Percentiles rank a stretch among this genome's conserved stretches.
Conservation (phyloP, 202 grass and related monocot species). For the Zizania palustris region DNA sequence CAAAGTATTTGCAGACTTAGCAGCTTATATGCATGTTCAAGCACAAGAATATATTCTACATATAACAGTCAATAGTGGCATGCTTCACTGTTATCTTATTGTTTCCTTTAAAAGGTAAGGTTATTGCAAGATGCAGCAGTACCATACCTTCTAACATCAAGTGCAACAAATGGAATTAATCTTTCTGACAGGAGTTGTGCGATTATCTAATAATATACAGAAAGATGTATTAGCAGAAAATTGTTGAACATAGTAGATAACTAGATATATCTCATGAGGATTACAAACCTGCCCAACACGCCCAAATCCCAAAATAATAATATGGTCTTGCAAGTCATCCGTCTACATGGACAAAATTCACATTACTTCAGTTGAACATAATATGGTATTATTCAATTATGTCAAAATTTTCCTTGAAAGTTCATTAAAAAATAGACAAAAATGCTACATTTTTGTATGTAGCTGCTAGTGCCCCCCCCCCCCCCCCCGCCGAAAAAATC, state of each 20-base stretch:
- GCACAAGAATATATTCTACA: slow-evolving; percentile 6
- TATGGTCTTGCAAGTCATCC: slow-evolving; percentile 98
- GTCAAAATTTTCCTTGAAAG: not conserved
- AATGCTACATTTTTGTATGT: not conserved
- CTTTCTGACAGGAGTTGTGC: slow-evolving; percentile 96
- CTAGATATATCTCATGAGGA: slow-evolving; percentile 31
- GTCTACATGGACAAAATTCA: slow-evolving; percentile 53
- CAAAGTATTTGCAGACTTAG: slow-evolving; percentile 18
- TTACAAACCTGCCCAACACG: slow-evolving; percentile 92
- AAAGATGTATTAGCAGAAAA: slow-evolving; percentile 28
- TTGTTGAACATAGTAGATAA: slow-evolving; percentile 15
- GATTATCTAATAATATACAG: slow-evolving; percentile 66
- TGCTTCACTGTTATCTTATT: slow-evolving; percentile 6
- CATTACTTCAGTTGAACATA: not conserved
- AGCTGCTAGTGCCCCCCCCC: not conserved
- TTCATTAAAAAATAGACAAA: slow-evolving; percentile 30
- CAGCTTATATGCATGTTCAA: not conserved
- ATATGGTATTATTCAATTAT: slow-evolving; percentile 5
- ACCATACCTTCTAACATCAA: slow-evolving; percentile 89
- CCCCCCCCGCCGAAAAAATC: no score
- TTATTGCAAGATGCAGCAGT: slow-evolving; percentile 37
- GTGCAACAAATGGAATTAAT: slow-evolving; percentile 96
- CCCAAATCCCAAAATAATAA: slow-evolving; percentile 98
- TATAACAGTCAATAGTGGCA: slow-evolving; percentile 1
- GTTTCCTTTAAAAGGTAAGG: slow-evolving; percentile 15